Percentiles rank a stretch among this genome's conserved stretches.
phyloP scores from a whole-genome alignment of 306 rosid species.

The Fragaria iinumae region DNA sequence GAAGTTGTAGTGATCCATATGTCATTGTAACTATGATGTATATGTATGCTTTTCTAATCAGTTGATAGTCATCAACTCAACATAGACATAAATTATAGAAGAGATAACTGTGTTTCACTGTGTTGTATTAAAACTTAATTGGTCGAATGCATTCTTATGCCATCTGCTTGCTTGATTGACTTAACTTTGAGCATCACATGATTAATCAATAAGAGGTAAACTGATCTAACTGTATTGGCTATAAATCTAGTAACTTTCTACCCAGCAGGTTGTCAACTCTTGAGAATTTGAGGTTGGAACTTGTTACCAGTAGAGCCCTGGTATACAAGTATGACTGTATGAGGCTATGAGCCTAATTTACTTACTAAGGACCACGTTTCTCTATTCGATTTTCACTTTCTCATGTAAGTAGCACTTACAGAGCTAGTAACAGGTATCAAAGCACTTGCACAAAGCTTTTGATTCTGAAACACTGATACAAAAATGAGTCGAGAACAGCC shows the following conservation, averaged over 20 bases:
- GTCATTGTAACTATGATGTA: not conserved
- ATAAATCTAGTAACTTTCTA: not conserved
- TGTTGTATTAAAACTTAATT: not conserved
- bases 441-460: not conserved
- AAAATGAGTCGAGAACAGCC: conserved; percentile 56
- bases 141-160: not conserved
- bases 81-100: not conserved
- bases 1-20: not conserved
- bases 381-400: not conserved
- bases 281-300: not conserved
- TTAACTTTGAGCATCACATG: not conserved
- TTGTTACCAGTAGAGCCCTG: not conserved
- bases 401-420: not conserved
- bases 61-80: not conserved
- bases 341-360: not conserved
- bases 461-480: not conserved
- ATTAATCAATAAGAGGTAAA: not conserved
- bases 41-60: not conserved
- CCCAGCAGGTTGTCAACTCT: not conserved
- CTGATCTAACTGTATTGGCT: not conserved
- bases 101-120: not conserved
- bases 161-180: not conserved
- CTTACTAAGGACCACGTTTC: not conserved
- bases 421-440: not conserved
- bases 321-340: too few species aligned